A percentile compares a stretch with the other conserved stretches of the same genome.
phyloP scores from a whole-genome alignment of 805 yeast species.

The Wickerhamiella siamensis region DNA sequence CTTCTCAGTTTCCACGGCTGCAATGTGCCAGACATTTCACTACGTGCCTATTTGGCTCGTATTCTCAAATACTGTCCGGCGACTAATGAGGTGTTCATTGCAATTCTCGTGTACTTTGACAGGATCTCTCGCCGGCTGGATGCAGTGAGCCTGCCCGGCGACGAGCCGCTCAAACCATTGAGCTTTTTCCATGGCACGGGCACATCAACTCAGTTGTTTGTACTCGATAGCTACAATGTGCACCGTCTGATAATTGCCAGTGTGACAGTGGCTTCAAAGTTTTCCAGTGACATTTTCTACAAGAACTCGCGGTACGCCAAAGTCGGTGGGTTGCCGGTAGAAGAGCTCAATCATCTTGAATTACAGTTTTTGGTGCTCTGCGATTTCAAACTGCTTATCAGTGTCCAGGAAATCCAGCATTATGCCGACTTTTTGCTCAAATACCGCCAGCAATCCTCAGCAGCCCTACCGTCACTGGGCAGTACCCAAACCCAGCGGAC shows the following conservation, averaged over 20 bases:
- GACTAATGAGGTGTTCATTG: slow-evolving; percentile 90
- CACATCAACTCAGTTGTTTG: slow-evolving; percentile 50
- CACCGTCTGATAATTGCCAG: slow-evolving; percentile 91
- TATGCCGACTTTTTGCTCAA: slow-evolving; percentile 76
- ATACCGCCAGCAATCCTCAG: slow-evolving; percentile 69
- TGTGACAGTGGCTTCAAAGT: slow-evolving; percentile 87
- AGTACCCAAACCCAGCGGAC: not conserved
- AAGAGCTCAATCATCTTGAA: slow-evolving; percentile 61
- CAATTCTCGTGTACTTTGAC: slow-evolving; percentile 85
- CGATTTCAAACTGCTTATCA: slow-evolving; percentile 77
- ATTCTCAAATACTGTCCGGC: slow-evolving; percentile 95
- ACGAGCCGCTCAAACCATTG: not conserved
- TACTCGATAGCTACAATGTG: slow-evolving; percentile 90
- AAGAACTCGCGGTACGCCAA: slow-evolving; percentile 89
- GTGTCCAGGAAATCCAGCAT: slow-evolving; percentile 77
- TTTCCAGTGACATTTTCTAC: slow-evolving; percentile 87
- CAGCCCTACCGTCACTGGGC: not conserved
- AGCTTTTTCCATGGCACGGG: slow-evolving; percentile 1
- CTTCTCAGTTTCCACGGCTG: slow-evolving; percentile 90
- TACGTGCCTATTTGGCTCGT: slow-evolving; percentile 78
- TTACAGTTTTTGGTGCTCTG: slow-evolving; percentile 70
- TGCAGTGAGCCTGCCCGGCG: slow-evolving; percentile 9
- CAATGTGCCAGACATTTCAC: slow-evolving; percentile 87
- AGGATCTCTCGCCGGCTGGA: slow-evolving; percentile 79
- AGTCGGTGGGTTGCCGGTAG: slow-evolving; percentile 84